phyloP scores from a whole-genome alignment of 345 rosid genomes.

The Durio zibethinus region DNA sequence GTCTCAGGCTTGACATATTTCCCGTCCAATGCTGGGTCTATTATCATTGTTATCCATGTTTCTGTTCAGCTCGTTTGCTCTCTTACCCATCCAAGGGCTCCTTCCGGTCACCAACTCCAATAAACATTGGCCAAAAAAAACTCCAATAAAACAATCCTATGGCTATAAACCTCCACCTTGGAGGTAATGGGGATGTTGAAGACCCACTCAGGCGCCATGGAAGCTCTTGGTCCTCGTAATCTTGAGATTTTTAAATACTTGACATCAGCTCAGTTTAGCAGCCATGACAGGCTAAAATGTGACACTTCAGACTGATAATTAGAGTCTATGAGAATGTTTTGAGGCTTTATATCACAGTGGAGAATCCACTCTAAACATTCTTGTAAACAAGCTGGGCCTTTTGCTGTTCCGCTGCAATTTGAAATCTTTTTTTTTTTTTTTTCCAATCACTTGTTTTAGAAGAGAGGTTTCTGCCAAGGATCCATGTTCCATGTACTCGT shows the following conservation, averaged over 20 bases:
- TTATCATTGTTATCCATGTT: too few relatives aligned
- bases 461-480: too few relatives aligned
- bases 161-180: conserved; percentile 41
- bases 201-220: conserved; percentile 29
- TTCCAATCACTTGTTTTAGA: neutral
- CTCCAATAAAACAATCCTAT: conserved; percentile 35
- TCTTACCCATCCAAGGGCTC: neutral
- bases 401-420: conserved; percentile 31
- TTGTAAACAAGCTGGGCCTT: conserved; percentile 33
- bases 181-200: conserved; percentile 25
- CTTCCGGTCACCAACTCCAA: conserved; percentile 21
- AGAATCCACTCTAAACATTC: conserved; percentile 37
- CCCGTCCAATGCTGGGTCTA: too few relatives aligned
- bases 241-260: neutral
- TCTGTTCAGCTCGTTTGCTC: too few relatives aligned
- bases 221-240: conserved; percentile 27
- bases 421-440: conserved; percentile 18
- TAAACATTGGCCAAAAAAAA: too few relatives aligned
- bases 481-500: too few relatives aligned
- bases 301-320: too few relatives aligned
- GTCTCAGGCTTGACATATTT: too few relatives aligned
- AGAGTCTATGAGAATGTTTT: conserved; percentile 22
- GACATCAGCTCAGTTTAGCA: neutral
- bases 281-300: too few relatives aligned
- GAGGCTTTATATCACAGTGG: conserved; percentile 30